Evolutionary conservation across 2,329 filamentous ascomycete genomes (phyloP), one percentile per base, ranked within the genome.

Genomic region (Alternaria burnsii): DNA sequence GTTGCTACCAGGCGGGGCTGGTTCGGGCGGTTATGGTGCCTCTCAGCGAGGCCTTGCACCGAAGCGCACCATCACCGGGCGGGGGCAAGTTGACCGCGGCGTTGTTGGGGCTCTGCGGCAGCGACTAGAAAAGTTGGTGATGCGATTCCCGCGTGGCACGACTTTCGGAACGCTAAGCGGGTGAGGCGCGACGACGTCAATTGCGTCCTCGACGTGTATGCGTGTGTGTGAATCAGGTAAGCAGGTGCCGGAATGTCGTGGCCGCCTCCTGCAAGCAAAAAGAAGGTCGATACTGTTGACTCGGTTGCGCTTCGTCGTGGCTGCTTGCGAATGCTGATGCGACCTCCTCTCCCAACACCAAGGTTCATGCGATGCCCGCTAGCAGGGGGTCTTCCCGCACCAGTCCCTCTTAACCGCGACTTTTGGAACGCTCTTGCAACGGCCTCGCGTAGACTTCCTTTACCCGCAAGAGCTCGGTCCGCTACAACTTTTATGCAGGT

Each of bases 1-100:
- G 30, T 28, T 18, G 44, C 34, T 43, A 54, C 57, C 51, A 58
- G 51, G 34, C 34, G 53, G 54, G 32, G 47, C 52, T 50, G 52
- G 44, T 52, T n/a, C 34, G 58, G 58, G 55, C 50, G 43, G 22
- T 30, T 22, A 28, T 30, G 28, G 47, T 56, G 72, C 74, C 75
- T 75, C 74, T 74, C 73, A 75, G 70, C 71, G 75, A 76, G 75
- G 76, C 73, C 66, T 67, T 62, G 66, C 48, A 55, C 67, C 58
- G 60, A 60, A 62, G 66, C 62, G 53, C 66, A 71, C 71, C 73
- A 78, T 77, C 48, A 59, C 65, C 51, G 51, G 55, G 58, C 36
- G 62, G 42, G 18, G 36, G 54, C 53, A 55, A 44, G 47, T 24
- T 40, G 32, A 47, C 47, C 44, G 61, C 57, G 54, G 55, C 54